Base-by-base conservation (phyloP, 352 stramenopile species). In the Phytophthora crassamura region DNA sequence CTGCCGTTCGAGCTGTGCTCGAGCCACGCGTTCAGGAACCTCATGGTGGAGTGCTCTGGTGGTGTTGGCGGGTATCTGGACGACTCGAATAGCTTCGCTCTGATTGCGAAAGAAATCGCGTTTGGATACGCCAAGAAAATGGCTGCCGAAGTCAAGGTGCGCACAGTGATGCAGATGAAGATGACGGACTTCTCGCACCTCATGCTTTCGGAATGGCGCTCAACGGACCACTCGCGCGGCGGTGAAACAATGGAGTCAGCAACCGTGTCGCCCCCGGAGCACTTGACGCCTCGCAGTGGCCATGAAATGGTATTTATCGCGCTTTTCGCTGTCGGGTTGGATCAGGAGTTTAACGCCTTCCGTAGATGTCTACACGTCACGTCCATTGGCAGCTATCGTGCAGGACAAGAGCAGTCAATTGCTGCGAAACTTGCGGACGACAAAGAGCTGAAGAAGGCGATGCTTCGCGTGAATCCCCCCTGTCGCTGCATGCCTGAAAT, bases 321-420 rank as follows among this genome's bases (percentile, higher is more conserved):
- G 6, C 59, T 90, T 3, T 88, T 88, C 63, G 82, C 78, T 0
- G 70, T 91, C 8, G 77, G 78, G 2, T 49, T 93, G 7, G 82
- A 93, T 40, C 77, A 82, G 10, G 80, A 91, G 15, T 93, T 93
- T 53, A 82, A 88, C 33, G 51, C 72, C 0, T 86, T 89, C 9
- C 82, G 78, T 7, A 69, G 80, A 16, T 93, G 84, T 64, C 54
- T 93, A 18, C 78, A 88, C 51, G 80, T 85, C 14, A 50, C 75
- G 11, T 69, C 74, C 5, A 64, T 84, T 18, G 55, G 46, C 15
- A 64, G 7, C 32, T 36, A 41, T 14, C 40, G 20, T 15, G 18
- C 36, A 28, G 48, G 56, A 5, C 51, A 67, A 16, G 47, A 15
- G 14, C 50, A 59, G 14, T 61, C 69, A 1, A 69, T 75, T 8